A percentile compares a stretch with the other conserved stretches of the same genome.
Conservation (phyloP, 768 basidiomycete genomes). For the Sarcomyxa edulis region DNA sequence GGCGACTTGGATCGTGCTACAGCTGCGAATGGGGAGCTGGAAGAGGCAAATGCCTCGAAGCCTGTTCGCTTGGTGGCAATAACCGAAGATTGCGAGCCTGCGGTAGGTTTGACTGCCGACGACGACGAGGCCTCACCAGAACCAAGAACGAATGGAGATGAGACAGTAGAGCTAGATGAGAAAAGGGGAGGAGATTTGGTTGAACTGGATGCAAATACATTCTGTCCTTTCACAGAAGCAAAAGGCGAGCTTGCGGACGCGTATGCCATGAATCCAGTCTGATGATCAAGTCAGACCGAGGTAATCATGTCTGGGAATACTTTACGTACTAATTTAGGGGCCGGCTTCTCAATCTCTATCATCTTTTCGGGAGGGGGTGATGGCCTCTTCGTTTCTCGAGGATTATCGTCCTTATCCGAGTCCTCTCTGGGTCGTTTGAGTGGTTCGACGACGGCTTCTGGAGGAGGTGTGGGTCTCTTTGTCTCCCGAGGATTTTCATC, state of each 20-base stretch:
- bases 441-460: conserved; percentile 25
- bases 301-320: conserved; percentile 10
- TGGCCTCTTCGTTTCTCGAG: conserved; percentile 51
- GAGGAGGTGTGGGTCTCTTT: conserved; percentile 49
- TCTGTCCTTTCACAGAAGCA: conserved; percentile 66
- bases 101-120: background rate
- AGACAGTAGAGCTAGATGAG: conserved; percentile 20
- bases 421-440: conserved; percentile 62
- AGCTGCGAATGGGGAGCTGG: conserved; percentile 45
- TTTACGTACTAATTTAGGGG: conserved; percentile 44
- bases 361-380: conserved; percentile 66
- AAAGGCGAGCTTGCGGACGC: conserved; percentile 73
- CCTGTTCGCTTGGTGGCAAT: conserved; percentile 44
- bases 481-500: conserved; percentile 58
- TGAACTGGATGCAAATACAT: conserved; percentile 38
- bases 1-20: conserved; percentile 54
- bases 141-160: conserved; percentile 21
- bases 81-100: conserved; percentile 7
- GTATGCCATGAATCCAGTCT: conserved; percentile 80
- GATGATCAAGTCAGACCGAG: conserved; percentile 7
- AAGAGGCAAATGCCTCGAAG: conserved; percentile 52
- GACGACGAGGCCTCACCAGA: conserved; percentile 7
- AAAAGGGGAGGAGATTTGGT: conserved; percentile 19
- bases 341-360: too few species aligned
- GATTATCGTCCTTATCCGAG: conserved; percentile 56